phyloP scores from a whole-genome alignment of 2,329 filamentous ascomycete genomes.

The Paraphoma sp. region DNA sequence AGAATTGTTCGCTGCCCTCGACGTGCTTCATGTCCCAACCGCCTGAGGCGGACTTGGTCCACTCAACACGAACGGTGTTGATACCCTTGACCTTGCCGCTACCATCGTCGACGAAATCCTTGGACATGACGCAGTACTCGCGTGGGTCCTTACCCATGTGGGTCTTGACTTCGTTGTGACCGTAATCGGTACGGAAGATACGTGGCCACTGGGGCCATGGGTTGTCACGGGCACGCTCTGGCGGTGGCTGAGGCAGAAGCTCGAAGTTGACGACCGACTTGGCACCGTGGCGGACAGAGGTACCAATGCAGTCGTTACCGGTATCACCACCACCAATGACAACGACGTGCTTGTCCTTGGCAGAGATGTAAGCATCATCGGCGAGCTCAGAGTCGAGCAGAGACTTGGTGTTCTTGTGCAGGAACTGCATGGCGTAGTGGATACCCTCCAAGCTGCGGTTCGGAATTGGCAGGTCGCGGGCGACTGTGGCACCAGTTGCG shows the following conservation, averaged over 20 bases:
- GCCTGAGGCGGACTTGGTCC: constrained; percentile 86
- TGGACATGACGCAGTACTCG: constrained; percentile 98
- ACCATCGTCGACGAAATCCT: constrained; percentile 92
- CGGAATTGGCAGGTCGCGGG: constrained; percentile 89
- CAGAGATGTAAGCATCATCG: constrained; percentile 87
- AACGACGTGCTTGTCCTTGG: constrained; percentile 93
- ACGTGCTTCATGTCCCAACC: constrained; percentile 99
- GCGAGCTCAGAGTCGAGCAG: constrained; percentile 88
- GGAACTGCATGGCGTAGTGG: constrained; percentile 96
- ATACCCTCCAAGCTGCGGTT: constrained; percentile 87
- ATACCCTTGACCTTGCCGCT: constrained; percentile 90
- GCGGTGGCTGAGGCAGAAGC: constrained; percentile 87
- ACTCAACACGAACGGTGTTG: constrained; percentile 94
- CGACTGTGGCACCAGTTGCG: constrained; percentile 90
- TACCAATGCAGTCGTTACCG: constrained; percentile 97
- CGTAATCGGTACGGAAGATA: constrained; percentile 98
- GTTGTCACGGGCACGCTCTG: constrained; percentile 90
- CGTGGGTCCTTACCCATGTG: constrained; percentile 96
- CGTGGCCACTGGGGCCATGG: constrained; percentile 99
- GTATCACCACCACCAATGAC: constrained; percentile 98
- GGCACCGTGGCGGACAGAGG: constrained; percentile 91
- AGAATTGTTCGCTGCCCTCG: constrained; percentile 91
- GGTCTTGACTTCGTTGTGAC: constrained; percentile 92
- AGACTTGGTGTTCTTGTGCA: constrained; percentile 97
- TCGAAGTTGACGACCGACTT: constrained; percentile 98